A percentile compares a stretch with the other conserved stretches of the same genome.
phyloP scores from a whole-genome alignment of 345 rosid species.

The Citrus unshiu region DNA sequence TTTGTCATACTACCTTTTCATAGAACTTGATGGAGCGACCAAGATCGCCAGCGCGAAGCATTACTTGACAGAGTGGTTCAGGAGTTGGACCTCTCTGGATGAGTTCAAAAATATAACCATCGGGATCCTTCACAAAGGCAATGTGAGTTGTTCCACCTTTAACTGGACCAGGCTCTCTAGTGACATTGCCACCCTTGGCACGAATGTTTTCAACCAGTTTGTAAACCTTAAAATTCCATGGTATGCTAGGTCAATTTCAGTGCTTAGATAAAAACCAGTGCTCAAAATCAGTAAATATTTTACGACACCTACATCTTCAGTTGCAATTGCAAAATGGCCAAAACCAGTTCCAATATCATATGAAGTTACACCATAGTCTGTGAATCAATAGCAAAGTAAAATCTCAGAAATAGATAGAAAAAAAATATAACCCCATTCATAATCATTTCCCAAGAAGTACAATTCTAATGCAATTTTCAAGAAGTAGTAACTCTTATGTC shows the following conservation, averaged over 20 bases:
- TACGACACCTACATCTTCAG: constrained; percentile 61
- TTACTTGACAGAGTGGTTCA: constrained; percentile 92
- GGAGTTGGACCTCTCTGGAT: constrained; percentile 88
- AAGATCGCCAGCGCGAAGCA: constrained; percentile 92
- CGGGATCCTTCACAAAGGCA: constrained; percentile 98
- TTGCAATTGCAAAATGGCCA: constrained; percentile 90
- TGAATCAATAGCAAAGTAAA: constrained; percentile 7
- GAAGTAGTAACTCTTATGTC: background rate
- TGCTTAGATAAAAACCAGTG: background rate
- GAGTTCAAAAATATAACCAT: constrained; percentile 81
- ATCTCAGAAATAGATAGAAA: background rate
- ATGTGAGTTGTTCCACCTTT: constrained; percentile 71
- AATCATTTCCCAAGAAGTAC: background rate
- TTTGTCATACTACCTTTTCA: constrained; percentile 58
- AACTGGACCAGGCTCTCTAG: constrained; percentile 92
- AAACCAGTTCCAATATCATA: constrained; percentile 95
- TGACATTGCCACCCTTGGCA: constrained; percentile 73
- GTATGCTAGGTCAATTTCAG: background rate
- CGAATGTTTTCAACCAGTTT: constrained; percentile 71
- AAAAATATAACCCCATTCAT: background rate
- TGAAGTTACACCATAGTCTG: constrained; percentile 84
- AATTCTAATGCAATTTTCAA: background rate
- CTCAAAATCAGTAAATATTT: background rate
- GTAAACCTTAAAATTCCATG: constrained; percentile 43
- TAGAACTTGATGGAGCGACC: constrained; percentile 82